Evolutionary conservation across 2,329 filamentous ascomycete species (phyloP).

Genomic region (Phialemoniopsis sp.): DNA sequence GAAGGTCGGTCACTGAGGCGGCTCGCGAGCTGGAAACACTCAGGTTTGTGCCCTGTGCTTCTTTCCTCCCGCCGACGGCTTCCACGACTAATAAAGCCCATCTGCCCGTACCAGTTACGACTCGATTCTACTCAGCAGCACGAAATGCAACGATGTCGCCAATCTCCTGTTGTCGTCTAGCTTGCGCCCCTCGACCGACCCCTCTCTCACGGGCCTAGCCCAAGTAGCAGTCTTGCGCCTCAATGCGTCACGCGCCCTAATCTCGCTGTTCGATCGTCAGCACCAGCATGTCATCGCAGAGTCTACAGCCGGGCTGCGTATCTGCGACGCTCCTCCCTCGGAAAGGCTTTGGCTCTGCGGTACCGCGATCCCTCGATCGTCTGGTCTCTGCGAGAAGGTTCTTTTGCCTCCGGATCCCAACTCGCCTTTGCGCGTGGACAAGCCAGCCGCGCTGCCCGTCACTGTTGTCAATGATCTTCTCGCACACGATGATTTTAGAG

Average conservation of each 20-base stretch:
- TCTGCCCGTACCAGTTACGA: no score
- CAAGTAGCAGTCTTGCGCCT: constrained; percentile 42
- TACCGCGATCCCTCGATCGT: constrained; percentile 20
- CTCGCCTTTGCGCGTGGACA: background rate
- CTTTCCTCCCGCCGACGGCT: no score
- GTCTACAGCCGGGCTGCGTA: constrained; percentile 34
- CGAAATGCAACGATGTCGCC: no score
- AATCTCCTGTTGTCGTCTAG: no score
- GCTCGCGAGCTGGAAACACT: no score
- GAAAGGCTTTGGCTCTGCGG: constrained; percentile 18
- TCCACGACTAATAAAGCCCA: no score
- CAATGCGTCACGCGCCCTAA: constrained; percentile 33
- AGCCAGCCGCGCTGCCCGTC: constrained; percentile 19
- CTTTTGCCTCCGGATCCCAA: constrained; percentile 6
- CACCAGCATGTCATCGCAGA: constrained; percentile 48
- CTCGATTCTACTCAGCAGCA: no score
- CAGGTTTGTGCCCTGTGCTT: no score
- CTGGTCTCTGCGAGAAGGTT: constrained; percentile 23
- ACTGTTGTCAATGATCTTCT: constrained; percentile 27
- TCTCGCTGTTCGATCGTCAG: constrained; percentile 46
- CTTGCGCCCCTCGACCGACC: constrained; percentile 16
- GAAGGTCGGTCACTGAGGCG: no score
- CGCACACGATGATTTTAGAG: constrained; percentile 20
- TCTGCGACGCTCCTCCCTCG: constrained; percentile 18
- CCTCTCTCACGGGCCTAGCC: constrained; percentile 41